Evolutionary conservation across 495 filamentous ascomycete genomes (phyloP).

Genomic region (Aeminium ludgeri): DNA sequence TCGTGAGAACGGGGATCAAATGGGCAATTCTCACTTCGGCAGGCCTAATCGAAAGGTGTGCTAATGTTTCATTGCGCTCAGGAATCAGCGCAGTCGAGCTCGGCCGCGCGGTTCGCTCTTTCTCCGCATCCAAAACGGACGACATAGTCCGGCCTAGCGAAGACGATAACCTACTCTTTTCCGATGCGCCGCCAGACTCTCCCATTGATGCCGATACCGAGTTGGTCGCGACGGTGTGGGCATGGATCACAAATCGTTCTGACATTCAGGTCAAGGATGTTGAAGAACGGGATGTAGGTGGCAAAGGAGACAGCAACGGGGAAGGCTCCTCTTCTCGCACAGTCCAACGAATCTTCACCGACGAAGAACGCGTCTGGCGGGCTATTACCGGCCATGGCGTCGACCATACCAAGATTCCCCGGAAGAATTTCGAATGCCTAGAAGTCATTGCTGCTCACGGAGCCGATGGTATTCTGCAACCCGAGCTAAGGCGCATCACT

Average conservation of each 20-base stretch:
- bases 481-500: conserved; percentile 54
- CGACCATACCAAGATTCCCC: conserved; percentile 49
- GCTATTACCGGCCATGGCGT: conserved; percentile 64
- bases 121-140: neutral
- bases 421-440: conserved; percentile 55
- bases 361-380: conserved; percentile 52
- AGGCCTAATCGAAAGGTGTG: neutral
- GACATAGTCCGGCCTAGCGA: neutral
- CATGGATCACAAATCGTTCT: conserved; percentile 6
- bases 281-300: neutral
- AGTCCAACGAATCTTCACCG: conserved; percentile 3
- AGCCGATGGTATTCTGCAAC: conserved; percentile 58
- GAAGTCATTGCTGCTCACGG: conserved; percentile 63
- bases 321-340: neutral
- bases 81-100: conserved; percentile 1
- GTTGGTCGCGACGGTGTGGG: conserved; percentile 5
- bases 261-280: conserved; percentile 4
- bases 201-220: neutral
- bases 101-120: neutral
- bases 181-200: neutral
- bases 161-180: neutral
- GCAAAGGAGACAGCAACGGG: neutral
- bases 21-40: conserved; percentile 3
- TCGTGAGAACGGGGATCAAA: no score
- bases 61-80: neutral